Conservation (phyloP, 768 basidiomycete species). For the Lentinula raphanica region DNA sequence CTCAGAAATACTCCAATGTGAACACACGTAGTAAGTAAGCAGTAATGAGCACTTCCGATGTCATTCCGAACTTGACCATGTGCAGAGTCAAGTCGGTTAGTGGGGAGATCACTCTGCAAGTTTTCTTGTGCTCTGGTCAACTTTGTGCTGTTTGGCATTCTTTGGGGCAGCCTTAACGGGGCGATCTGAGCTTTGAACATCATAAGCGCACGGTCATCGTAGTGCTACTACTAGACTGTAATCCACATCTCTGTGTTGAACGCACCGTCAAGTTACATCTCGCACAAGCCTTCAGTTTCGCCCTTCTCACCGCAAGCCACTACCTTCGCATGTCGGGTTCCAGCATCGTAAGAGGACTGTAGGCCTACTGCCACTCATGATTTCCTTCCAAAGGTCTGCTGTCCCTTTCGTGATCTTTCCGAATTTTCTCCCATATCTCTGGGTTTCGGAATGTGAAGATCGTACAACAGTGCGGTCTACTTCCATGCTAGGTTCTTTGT, state of each 20-base stretch:
- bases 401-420: background rate
- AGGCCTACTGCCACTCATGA: background rate
- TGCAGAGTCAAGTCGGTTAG: too few species aligned
- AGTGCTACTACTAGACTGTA: too few species aligned
- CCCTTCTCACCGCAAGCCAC: background rate
- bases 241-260: background rate
- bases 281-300: background rate
- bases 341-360: background rate
- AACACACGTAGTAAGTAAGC: too few species aligned
- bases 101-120: background rate
- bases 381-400: background rate
- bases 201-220: too few species aligned
- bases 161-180: background rate
- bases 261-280: background rate
- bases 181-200: too few species aligned
- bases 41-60: too few species aligned
- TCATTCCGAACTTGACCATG: too few species aligned
- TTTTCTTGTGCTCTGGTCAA: background rate
- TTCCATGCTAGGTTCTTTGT: background rate
- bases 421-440: background rate
- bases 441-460: background rate
- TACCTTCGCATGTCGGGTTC: background rate
- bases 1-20: too few species aligned
- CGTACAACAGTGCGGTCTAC: background rate
- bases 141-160: background rate